A percentile compares a stretch with the other conserved stretches of the same genome.
Conservation (phyloP, 2,329 filamentous ascomycete species). For the Ceratocystis lukuohia region DNA sequence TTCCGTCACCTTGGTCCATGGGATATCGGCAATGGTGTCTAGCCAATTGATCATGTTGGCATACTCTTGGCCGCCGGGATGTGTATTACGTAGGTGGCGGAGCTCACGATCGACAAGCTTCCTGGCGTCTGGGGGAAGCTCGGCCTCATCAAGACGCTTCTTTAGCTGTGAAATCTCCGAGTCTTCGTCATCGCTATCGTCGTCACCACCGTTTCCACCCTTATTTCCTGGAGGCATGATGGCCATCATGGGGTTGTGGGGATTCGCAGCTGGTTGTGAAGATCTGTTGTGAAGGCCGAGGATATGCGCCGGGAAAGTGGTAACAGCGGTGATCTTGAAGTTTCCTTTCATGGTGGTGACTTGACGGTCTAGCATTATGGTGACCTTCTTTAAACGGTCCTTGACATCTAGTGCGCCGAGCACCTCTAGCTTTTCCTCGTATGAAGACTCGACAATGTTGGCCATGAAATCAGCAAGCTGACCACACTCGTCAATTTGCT, state of each 20-base stretch:
- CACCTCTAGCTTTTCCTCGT: slow-evolving; percentile 83
- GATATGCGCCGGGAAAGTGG: slow-evolving; percentile 50
- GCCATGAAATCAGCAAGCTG: slow-evolving; percentile 91
- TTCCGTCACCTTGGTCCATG: slow-evolving; percentile 74
- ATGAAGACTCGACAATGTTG: slow-evolving; percentile 72
- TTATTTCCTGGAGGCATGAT: slow-evolving; percentile 17
- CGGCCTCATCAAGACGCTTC: slow-evolving; percentile 70
- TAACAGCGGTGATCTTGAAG: slow-evolving; percentile 70
- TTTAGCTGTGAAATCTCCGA: slow-evolving; percentile 87
- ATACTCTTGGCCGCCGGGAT: slow-evolving; percentile 89
- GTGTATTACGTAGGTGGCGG: slow-evolving; percentile 84
- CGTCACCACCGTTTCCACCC: slow-evolving; percentile 31
- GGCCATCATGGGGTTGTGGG: slow-evolving; percentile 28
- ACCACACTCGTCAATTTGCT: slow-evolving; percentile 70
- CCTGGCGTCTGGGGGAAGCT: slow-evolving; percentile 67
- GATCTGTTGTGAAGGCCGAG: slow-evolving; percentile 25
- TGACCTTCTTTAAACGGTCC: slow-evolving; percentile 64
- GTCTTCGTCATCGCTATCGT: slow-evolving; percentile 66
- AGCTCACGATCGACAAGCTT: slow-evolving; percentile 88
- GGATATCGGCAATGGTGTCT: slow-evolving; percentile 86
- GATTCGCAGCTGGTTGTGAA: slow-evolving; percentile 26
- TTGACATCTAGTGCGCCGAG: slow-evolving; percentile 69
- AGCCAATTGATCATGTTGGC: slow-evolving; percentile 87
- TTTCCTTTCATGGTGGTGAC: slow-evolving; percentile 74
- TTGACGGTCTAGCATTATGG: slow-evolving; percentile 72